These are phyloP conservation scores for Cryptosporidium muris DNA, from an alignment of 169 alveolate genomes.

Conservation along the genomic window DNA sequence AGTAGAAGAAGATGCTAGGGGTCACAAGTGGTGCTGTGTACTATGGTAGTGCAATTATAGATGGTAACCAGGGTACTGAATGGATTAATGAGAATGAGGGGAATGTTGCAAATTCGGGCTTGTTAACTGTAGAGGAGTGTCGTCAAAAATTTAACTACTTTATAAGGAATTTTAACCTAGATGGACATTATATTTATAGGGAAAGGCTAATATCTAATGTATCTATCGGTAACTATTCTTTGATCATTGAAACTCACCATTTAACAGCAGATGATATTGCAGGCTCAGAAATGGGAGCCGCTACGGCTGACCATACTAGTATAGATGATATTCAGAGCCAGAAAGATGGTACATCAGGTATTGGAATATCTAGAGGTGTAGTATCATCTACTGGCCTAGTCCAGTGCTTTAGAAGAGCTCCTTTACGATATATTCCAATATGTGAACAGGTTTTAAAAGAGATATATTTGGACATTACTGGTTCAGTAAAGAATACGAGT, in stretches of 20 bases:
- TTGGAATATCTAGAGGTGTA: neutral
- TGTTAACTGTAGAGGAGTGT: slow-evolving; percentile 51
- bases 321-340: slow-evolving; percentile 10
- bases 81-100: slow-evolving; percentile 25
- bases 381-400: slow-evolving; percentile 46
- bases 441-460: slow-evolving; percentile 65
- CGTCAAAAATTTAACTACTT: slow-evolving; percentile 49
- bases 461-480: slow-evolving; percentile 44
- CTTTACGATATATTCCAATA: slow-evolving; percentile 77
- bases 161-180: slow-evolving; percentile 70
- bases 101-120: neutral
- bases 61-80: neutral
- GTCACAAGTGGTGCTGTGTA: slow-evolving; percentile 24
- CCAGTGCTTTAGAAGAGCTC: slow-evolving; percentile 85
- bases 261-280: slow-evolving; percentile 79
- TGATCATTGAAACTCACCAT: slow-evolving; percentile 77
- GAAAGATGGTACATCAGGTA: slow-evolving; percentile 2
- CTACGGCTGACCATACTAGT: slow-evolving; percentile 73
- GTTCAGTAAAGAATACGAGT: slow-evolving; percentile 10
- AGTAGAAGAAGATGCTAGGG: too few relatives aligned
- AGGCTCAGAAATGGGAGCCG: slow-evolving; percentile 75
- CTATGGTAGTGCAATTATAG: slow-evolving; percentile 34
- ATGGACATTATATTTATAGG: slow-evolving; percentile 72
- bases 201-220: slow-evolving; percentile 69
- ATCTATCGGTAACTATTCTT: slow-evolving; percentile 63